phyloP scores from a whole-genome alignment of 1,139 yeast species.

The Dujonia santamariae region DNA sequence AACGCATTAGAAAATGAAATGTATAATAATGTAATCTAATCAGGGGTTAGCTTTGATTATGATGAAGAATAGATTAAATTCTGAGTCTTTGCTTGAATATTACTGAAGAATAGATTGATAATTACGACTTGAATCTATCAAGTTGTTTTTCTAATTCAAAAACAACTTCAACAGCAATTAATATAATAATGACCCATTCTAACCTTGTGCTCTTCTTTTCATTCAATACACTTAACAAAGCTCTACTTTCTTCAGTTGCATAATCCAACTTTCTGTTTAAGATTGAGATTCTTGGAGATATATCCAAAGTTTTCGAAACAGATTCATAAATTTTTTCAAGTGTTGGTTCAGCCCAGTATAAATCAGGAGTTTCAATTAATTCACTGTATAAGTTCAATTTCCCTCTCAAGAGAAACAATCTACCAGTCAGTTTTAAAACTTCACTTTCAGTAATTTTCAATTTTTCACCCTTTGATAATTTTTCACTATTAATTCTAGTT shows the following conservation, averaged over 20 bases:
- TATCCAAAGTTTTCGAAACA: slow-evolving; percentile 70
- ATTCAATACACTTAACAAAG: slow-evolving; percentile 67
- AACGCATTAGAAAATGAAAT: too few relatives aligned
- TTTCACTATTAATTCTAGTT: slow-evolving; percentile 64
- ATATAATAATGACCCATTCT: slow-evolving; percentile 83
- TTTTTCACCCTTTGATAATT: slow-evolving; percentile 59
- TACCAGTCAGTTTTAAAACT: slow-evolving; percentile 68
- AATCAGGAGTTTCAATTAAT: slow-evolving; percentile 85
- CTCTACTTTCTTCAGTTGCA: slow-evolving; percentile 84
- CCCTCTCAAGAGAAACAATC: slow-evolving; percentile 71
- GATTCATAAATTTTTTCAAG: slow-evolving; percentile 71
- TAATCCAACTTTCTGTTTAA: slow-evolving; percentile 83
- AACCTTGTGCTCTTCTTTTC: slow-evolving; percentile 74
- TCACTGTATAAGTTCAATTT: slow-evolving; percentile 84
- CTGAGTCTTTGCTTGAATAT: too few relatives aligned
- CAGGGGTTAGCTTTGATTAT: too few relatives aligned
- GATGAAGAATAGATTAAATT: too few relatives aligned
- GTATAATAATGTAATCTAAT: too few relatives aligned
- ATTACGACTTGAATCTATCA: too few relatives aligned
- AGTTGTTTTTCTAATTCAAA: slow-evolving; percentile 48
- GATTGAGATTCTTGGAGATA: slow-evolving; percentile 71
- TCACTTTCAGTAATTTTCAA: slow-evolving; percentile 61
- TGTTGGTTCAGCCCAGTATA: slow-evolving; percentile 90
- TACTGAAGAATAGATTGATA: too few relatives aligned
- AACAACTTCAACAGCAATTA: slow-evolving; percentile 80